Evolutionary conservation across 139 green algal genomes (phyloP).

Genomic region (Volvox africanus): DNA sequence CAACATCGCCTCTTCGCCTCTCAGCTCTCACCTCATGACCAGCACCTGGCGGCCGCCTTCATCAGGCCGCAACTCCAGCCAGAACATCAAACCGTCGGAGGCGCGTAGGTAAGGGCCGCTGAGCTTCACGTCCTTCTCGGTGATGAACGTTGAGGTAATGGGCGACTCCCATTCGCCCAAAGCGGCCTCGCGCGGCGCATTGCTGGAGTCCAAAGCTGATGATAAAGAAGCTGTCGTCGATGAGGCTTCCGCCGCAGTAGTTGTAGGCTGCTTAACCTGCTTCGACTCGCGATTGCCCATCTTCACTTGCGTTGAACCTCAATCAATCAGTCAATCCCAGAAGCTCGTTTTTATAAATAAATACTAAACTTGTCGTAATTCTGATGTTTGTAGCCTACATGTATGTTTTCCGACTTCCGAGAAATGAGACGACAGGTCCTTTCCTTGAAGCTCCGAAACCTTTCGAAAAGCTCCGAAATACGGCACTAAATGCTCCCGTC

Average conservation of each 20-base stretch:
- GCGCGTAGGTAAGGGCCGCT: conserved; percentile 40
- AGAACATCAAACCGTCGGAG: conserved; percentile 64
- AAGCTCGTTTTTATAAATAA: too few relatives aligned
- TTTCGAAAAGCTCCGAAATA: too few relatives aligned
- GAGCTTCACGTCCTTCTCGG: conserved; percentile 62
- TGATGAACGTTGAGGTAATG: conserved; percentile 73
- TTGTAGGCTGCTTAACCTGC: not conserved
- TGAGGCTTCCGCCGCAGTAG: not conserved
- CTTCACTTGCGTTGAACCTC: too few relatives aligned
- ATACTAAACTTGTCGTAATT: too few relatives aligned
- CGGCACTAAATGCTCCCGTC: too few relatives aligned
- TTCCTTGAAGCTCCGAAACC: too few relatives aligned
- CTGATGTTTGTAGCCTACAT: too few relatives aligned
- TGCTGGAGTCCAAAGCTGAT: not conserved
- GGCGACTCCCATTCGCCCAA: conserved; percentile 71
- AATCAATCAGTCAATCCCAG: too few relatives aligned
- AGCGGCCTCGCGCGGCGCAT: not conserved
- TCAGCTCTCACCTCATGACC: conserved; percentile 55
- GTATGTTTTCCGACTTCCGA: too few relatives aligned
- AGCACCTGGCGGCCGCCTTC: conserved; percentile 79
- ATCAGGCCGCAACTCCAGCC: conserved; percentile 72
- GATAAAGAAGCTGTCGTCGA: not conserved
- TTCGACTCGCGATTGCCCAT: conserved; percentile 3
- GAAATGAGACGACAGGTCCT: too few relatives aligned
- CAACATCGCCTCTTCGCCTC: not conserved